These are phyloP conservation scores for Picochlorum sp. DNA, from an alignment of 139 green algal genomes.

Conservation along the genomic window DNA sequence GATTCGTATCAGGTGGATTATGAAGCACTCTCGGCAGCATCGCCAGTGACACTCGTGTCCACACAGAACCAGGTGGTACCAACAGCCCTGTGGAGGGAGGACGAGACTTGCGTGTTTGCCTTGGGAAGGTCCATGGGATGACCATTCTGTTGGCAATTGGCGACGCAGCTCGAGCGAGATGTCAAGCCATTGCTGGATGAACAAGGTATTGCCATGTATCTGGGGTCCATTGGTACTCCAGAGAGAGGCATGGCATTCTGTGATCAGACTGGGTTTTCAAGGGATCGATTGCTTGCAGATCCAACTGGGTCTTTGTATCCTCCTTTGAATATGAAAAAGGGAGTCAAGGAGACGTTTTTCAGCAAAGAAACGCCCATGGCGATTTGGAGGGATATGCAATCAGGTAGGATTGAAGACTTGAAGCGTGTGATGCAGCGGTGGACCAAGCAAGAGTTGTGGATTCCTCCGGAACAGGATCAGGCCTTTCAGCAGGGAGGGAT, in stretches of 20 bases:
- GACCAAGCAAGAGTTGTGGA: slow-evolving; percentile 58
- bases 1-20: not conserved
- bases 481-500: slow-evolving; percentile 42
- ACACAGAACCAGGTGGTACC: slow-evolving; percentile 35
- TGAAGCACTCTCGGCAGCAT: not conserved
- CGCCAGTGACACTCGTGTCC: slow-evolving; percentile 28
- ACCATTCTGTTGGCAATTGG: slow-evolving; percentile 77
- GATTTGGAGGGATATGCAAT: slow-evolving; percentile 39
- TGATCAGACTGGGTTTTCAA: slow-evolving; percentile 57
- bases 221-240: slow-evolving; percentile 67
- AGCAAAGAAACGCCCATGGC: slow-evolving; percentile 47
- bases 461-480: slow-evolving; percentile 55
- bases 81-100: slow-evolving; percentile 41
- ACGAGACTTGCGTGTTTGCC: slow-evolving; percentile 48
- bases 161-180: slow-evolving; percentile 57
- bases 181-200: slow-evolving; percentile 62
- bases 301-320: slow-evolving; percentile 63
- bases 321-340: slow-evolving; percentile 57
- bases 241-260: slow-evolving; percentile 61
- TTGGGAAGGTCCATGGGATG: slow-evolving; percentile 67
- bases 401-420: slow-evolving; percentile 41
- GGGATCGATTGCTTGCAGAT: slow-evolving; percentile 67
- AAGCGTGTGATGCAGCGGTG: slow-evolving; percentile 37
- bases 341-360: slow-evolving; percentile 48
- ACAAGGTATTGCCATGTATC: slow-evolving; percentile 49